These are phyloP conservation scores for Osmozyma mogii DNA, from an alignment of 805 yeast species.

Conservation along the genomic window DNA sequence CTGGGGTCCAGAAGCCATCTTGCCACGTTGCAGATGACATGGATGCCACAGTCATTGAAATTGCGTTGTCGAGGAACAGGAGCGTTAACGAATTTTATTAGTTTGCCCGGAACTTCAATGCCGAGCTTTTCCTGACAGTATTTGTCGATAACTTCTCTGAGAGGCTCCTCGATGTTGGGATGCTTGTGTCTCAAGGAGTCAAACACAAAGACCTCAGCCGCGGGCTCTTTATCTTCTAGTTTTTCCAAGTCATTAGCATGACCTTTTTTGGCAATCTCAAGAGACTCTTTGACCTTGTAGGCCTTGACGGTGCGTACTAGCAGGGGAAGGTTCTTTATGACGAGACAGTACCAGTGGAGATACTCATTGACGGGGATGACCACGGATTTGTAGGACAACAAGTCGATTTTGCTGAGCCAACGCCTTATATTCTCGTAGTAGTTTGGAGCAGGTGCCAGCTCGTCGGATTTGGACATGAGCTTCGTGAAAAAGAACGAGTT, in stretches of 20 bases:
- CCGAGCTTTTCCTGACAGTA: conserved; percentile 63
- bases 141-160: conserved; percentile 51
- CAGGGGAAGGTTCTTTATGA: conserved; percentile 49
- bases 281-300: not conserved
- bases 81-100: conserved; percentile 42
- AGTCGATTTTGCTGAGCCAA: conserved; percentile 71
- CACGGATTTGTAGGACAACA: conserved; percentile 46
- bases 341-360: conserved; percentile 82
- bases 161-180: conserved; percentile 40
- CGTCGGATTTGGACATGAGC: conserved; percentile 30
- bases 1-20: conserved; percentile 46
- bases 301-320: conserved; percentile 6
- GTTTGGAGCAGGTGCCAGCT: conserved; percentile 15
- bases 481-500: conserved; percentile 80
- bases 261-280: conserved; percentile 1
- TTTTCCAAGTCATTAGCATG: no score
- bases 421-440: conserved; percentile 59
- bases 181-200: conserved; percentile 71
- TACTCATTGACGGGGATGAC: conserved; percentile 77
- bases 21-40: conserved; percentile 66
- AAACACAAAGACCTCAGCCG: conserved; percentile 47
- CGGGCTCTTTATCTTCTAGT: conserved; percentile 2
- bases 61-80: conserved; percentile 79
- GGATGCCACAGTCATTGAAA: conserved; percentile 92
- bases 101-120: conserved; percentile 36